Base-by-base conservation (phyloP, 495 filamentous ascomycete genomes). In the Entonaema liquescens region DNA sequence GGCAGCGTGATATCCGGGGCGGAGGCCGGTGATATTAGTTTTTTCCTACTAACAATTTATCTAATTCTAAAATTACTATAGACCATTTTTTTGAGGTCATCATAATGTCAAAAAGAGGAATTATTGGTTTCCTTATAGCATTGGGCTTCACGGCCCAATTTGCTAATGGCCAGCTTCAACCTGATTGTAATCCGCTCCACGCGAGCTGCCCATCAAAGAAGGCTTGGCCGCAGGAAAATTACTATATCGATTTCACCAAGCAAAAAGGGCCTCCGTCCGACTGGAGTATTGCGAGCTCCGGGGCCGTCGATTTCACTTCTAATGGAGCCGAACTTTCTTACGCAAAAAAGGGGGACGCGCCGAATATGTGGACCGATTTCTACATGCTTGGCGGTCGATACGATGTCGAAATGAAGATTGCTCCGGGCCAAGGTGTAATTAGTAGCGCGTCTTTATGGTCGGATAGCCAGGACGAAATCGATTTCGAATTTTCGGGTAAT, bases 401-500 rank as follows among this genome's bases (percentile, higher is more conserved):
- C 54, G 89, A 92, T 63, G 83, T 90, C 53, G 85, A 85, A 60
- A 83, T 92, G 70, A 87, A 90, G 76, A 89, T 92, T 69, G 87
- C 91, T 55, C 82, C 84, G 3, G 92, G 92, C n/a, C 73, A 71
- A 2, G 92, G 92, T 53, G 83, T 97, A 42, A 87, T 99, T 52
- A 96, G 91, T 79, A 93, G 88, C 77, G 85, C 93, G 40, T 91
- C 95, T 35, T 81, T 99, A 72, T 89, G 94, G 82, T 97, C 94
- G 8, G 94, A 95, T 78, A 89, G 90, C 68, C 87, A 96, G 13
- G 95, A 99, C 78, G 95, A 99, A 81, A 92, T 99, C 67, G 95
- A 98, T 80, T 97, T 92, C 89, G 91, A 93, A 76, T 92, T 90
- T 85, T 82, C 92, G 33, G 91, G 91, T 15, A 84, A 84, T 52